These are phyloP conservation scores for Grosmannia serpens DNA, from an alignment of 2,329 filamentous ascomycete species.

Conservation along the genomic window DNA sequence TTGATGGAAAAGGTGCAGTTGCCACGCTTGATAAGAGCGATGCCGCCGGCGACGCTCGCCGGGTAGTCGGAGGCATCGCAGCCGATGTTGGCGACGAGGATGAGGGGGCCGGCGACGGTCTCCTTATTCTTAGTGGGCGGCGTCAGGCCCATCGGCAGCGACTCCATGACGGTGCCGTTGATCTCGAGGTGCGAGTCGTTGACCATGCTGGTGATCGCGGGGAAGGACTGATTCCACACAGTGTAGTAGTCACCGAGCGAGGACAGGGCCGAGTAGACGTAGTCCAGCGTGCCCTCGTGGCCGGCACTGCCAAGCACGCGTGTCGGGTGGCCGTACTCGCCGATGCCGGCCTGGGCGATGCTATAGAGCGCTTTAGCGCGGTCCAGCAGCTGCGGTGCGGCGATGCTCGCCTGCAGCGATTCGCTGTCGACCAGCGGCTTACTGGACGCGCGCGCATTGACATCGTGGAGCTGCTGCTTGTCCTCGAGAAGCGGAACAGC, in stretches of 20 bases:
- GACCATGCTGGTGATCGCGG: conserved; percentile 48
- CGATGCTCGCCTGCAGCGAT: conserved; percentile 45
- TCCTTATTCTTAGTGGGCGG: conserved; percentile 51
- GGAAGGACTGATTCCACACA: conserved; percentile 50
- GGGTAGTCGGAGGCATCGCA: conserved; percentile 58
- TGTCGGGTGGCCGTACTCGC: conserved; percentile 56
- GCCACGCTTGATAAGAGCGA: conserved; percentile 62
- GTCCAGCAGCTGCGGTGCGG: conserved; percentile 39
- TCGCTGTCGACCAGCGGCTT: conserved; percentile 31
- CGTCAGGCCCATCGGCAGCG: conserved; percentile 50
- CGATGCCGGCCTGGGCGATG: conserved; percentile 45
- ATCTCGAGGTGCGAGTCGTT: conserved; percentile 47
- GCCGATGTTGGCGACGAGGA: conserved; percentile 51
- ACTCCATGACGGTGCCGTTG: conserved; percentile 36
- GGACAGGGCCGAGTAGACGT: conserved; percentile 46
- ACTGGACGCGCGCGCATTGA: neutral
- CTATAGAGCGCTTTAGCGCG: conserved; percentile 51
- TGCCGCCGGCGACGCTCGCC: conserved; percentile 42
- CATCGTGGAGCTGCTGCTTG: conserved; percentile 1
- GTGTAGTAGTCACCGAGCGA: conserved; percentile 47
- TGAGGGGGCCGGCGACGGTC: conserved; percentile 46
- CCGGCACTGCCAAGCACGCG: conserved; percentile 59
- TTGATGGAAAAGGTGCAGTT: conserved; percentile 62
- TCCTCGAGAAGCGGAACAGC: conserved; percentile 2
- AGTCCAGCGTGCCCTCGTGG: conserved; percentile 52